phyloP scores from a whole-genome alignment of 805 yeast species.

The Candida insectorum region DNA sequence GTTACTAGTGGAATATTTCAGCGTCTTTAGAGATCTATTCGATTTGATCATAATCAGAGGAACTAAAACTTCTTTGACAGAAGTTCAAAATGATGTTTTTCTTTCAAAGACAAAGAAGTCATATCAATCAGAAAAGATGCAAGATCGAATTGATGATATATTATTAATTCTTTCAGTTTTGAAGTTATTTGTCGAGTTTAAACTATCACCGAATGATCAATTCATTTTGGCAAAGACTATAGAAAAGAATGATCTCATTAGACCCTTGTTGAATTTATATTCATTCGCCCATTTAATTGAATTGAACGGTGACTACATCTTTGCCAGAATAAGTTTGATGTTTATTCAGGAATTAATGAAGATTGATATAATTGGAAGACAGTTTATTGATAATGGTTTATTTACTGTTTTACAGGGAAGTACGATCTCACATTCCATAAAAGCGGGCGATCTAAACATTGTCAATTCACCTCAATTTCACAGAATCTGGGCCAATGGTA shows the following conservation, averaged over 20 bases:
- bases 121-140: constrained; percentile 30
- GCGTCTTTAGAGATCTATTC: constrained; percentile 54
- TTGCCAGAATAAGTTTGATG: constrained; percentile 69
- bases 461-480: constrained; percentile 56
- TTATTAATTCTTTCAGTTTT: constrained; percentile 61
- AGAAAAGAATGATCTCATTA: constrained; percentile 56
- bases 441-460: constrained; percentile 59
- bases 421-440: constrained; percentile 63
- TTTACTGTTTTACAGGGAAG: constrained; percentile 68
- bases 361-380: constrained; percentile 61
- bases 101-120: constrained; percentile 32
- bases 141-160: constrained; percentile 61
- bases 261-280: constrained; percentile 60
- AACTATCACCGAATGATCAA: constrained; percentile 46
- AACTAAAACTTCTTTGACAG: constrained; percentile 53
- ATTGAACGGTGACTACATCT: constrained; percentile 59
- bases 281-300: constrained; percentile 63
- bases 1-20: constrained; percentile 44
- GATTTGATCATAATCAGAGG: constrained; percentile 65
- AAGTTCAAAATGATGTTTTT: constrained; percentile 56
- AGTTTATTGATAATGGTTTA: constrained; percentile 60
- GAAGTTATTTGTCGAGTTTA: constrained; percentile 51
- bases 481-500: constrained; percentile 81
- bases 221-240: constrained; percentile 50
- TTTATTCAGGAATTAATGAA: constrained; percentile 67